Conservation (phyloP, 345 rosid species). For the Draba incana region DNA sequence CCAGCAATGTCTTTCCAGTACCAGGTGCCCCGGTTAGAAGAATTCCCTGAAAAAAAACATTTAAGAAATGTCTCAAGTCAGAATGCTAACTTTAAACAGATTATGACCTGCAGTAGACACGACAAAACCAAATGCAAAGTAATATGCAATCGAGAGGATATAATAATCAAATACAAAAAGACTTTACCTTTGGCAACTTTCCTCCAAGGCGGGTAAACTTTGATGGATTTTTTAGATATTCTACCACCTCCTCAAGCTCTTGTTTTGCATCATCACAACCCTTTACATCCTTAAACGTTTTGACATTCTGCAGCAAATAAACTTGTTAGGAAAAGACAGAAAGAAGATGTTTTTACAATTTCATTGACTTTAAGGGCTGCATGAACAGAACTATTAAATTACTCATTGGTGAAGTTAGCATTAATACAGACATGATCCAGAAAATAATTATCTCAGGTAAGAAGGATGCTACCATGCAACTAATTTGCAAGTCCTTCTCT, state of each 20-base stretch:
- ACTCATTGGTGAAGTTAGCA: conserved; percentile 4
- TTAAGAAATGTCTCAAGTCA: conserved; percentile 23
- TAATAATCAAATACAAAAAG: conserved; percentile 15
- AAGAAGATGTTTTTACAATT: not conserved
- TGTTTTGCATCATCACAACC: conserved; percentile 99
- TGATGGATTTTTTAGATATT: conserved; percentile 89
- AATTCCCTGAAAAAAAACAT: conserved; percentile 71
- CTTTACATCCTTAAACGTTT: conserved; percentile 99
- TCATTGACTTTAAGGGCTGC: conserved; percentile 6
- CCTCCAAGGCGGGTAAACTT: conserved; percentile 99
- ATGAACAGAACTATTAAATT: conserved; percentile 14
- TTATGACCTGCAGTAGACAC: not conserved
- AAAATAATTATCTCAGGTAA: conserved; percentile 1
- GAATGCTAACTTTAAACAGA: conserved; percentile 12
- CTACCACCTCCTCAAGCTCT: conserved; percentile 98
- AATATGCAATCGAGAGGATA: conserved; percentile 2
- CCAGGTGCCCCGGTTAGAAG: conserved; percentile 99
- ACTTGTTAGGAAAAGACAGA: conserved; percentile 33
- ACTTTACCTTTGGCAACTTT: conserved; percentile 92
- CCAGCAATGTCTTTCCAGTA: conserved; percentile 97
- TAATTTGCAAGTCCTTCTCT: conserved; percentile 12
- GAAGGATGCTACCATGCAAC: conserved; percentile 24
- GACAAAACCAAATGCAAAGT: conserved; percentile 19
- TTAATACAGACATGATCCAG: conserved; percentile 1
- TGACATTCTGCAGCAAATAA: conserved; percentile 73